Evolutionary conservation across 208 protist species (phyloP).

Genomic region (Trypanosomatidae sp.): DNA sequence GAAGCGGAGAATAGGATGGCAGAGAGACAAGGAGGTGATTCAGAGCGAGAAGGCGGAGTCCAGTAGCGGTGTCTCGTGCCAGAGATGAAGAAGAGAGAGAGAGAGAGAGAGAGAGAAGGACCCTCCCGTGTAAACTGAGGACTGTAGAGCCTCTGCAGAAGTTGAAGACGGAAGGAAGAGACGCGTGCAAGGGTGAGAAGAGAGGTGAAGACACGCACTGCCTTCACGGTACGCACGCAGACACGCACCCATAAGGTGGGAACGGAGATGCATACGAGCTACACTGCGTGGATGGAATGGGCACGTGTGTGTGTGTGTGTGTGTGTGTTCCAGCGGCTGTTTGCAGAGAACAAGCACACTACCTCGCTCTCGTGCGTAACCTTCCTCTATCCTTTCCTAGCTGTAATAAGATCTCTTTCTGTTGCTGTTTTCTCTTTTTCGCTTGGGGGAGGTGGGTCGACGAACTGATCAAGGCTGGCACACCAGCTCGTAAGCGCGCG

Average conservation of each 20-base stretch:
- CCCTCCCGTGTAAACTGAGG: background rate
- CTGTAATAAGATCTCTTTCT: background rate
- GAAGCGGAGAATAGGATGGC: slow-evolving; percentile 2
- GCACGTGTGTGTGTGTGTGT: background rate
- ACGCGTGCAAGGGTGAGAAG: background rate
- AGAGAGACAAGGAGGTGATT: background rate
- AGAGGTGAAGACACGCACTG: background rate
- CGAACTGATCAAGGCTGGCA: background rate
- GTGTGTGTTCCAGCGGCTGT: background rate
- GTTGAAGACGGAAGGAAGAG: background rate
- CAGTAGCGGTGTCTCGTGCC: background rate
- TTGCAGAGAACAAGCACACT: background rate
- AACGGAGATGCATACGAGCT: background rate
- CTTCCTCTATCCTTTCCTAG: background rate
- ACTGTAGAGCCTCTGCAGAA: background rate
- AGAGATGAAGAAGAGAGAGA: slow-evolving; percentile 2
- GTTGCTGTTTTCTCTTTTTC: background rate
- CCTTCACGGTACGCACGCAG: background rate
- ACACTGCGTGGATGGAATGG: background rate
- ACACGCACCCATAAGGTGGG: background rate
- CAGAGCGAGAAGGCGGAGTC: background rate
- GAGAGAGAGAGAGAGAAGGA: background rate
- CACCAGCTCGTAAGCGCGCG: background rate
- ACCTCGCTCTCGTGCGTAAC: background rate
- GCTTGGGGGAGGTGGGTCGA: too few species aligned